A percentile compares a stretch with the other conserved stretches of the same genome.
Evolutionary conservation across 495 filamentous ascomycete genomes (phyloP).

Genomic region (Aspergillus bridgeri): DNA sequence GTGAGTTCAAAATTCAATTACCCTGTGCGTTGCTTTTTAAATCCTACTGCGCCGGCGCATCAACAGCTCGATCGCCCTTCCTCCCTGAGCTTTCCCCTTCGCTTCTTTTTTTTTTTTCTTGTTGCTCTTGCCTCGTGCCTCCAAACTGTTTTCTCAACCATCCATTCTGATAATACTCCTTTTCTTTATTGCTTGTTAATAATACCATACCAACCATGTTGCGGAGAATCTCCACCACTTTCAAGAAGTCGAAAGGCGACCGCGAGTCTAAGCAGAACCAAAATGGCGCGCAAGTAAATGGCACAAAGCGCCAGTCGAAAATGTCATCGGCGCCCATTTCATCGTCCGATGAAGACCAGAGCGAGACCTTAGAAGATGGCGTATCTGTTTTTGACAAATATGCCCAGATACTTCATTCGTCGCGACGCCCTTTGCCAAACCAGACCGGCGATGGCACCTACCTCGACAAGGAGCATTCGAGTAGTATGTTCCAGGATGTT

Average conservation of each 20-base stretch:
- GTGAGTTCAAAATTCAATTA: neutral
- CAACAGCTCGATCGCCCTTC: neutral
- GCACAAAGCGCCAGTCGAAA: constrained; percentile 41
- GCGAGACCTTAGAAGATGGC: constrained; percentile 39
- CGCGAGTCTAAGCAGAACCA: constrained; percentile 36
- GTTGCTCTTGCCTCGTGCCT: neutral
- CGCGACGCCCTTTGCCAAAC: constrained; percentile 60
- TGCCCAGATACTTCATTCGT: constrained; percentile 62
- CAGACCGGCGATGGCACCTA: constrained; percentile 62
- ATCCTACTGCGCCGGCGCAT: constrained; percentile 6
- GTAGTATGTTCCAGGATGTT: constrained; percentile 61
- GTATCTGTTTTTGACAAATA: constrained; percentile 56
- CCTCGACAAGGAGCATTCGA: constrained; percentile 47
- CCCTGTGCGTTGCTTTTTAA: constrained; percentile 5
- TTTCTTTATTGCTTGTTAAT: constrained; percentile 11
- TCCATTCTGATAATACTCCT: constrained; percentile 5
- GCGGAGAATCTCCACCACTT: constrained; percentile 50
- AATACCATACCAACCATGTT: constrained; percentile 37
- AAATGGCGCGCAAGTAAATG: constrained; percentile 29
- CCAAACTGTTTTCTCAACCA: neutral
- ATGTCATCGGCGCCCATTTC: constrained; percentile 28
- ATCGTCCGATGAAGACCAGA: constrained; percentile 25
- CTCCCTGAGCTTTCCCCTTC: neutral
- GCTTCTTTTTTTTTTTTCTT: neutral
- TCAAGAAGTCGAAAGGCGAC: constrained; percentile 48